Base-by-base conservation (phyloP, 495 filamentous ascomycete species). In the Aspergillus nanangensis region DNA sequence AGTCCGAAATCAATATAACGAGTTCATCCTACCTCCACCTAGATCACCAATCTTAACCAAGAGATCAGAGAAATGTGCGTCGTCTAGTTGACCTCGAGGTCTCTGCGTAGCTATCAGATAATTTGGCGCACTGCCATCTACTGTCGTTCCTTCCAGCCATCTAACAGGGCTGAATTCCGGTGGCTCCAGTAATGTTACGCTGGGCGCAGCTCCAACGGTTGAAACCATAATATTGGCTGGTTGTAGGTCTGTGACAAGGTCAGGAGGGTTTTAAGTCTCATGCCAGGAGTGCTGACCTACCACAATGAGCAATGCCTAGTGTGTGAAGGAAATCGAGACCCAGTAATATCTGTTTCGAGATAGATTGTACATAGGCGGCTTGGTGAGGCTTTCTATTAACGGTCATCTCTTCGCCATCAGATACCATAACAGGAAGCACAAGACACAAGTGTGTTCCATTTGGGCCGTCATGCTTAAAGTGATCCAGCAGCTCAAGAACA, bases 371-470 rank as follows among this genome's bases (percentile, higher is more conserved):
- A 41, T 44, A 44, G 13, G 1, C 34, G 18, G 35, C 15, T 5
- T 45, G 15, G 18, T 14, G 44, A 5, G 45, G 22, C 4, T 21
- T 50, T 27, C 41, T 43, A 11, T n/a, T 24, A 13, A 53, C 33
- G 8, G 35, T 51, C 45, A 57, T 57, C 31, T 5, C 42, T 18
- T 52, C 11, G 23, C 53, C 51, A 44, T 60, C 53, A 36, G 51
- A 52, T 27, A 56, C 33, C 48, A 61, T 55, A 3, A 50, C 48
- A 4, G 57, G 57, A 44, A 74, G 63, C 7, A 77, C 69, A 20
- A 77, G 65, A 44, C 74, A 77, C 20, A 65, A 51, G 51, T 77
- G 71, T 1, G 41, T 57, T 8, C 75, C 74, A 53, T 78, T 75
- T 5, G 73, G 74, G 7, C 70, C 72, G 17, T 52, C 25, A 47